These are phyloP conservation scores for Kalanchoe fedtschenkoi DNA, from an alignment of 164 flowering plant species.

Conservation along the genomic window DNA sequence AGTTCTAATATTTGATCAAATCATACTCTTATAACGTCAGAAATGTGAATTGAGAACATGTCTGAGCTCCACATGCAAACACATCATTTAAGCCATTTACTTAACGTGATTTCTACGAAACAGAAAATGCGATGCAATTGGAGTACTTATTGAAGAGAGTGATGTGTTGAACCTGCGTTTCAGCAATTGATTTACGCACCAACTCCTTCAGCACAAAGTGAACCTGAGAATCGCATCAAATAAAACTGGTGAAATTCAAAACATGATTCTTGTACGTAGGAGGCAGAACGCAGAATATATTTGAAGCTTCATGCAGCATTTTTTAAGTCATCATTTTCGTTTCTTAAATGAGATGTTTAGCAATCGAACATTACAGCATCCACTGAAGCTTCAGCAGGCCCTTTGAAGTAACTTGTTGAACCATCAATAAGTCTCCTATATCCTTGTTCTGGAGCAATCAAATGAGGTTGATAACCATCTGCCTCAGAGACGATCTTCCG, in stretches of 20 bases:
- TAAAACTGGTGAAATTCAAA: not conserved
- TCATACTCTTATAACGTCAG: not conserved
- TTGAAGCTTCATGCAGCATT: not conserved
- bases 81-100: not conserved
- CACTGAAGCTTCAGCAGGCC: slow-evolving; percentile 98
- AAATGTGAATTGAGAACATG: not conserved
- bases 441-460: slow-evolving; percentile 98
- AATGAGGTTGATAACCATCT: slow-evolving; percentile 91
- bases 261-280: not conserved
- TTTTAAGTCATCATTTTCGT: not conserved
- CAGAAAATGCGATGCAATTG: not conserved
- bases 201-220: slow-evolving; percentile 89
- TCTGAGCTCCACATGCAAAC: not conserved
- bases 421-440: slow-evolving; percentile 94
- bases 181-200: slow-evolving; percentile 77
- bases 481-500: slow-evolving; percentile 70
- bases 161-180: slow-evolving; percentile 2
- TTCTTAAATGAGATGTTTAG: not conserved
- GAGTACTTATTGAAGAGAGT: not conserved
- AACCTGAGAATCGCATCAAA: slow-evolving; percentile 37
- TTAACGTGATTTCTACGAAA: not conserved
- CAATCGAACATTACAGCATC: slow-evolving; percentile 66
- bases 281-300: too few species aligned
- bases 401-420: slow-evolving; percentile 85
- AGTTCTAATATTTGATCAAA: not conserved